Evolutionary conservation across 306 rosid species (phyloP).

Genomic region (Fagus sylvatica): DNA sequence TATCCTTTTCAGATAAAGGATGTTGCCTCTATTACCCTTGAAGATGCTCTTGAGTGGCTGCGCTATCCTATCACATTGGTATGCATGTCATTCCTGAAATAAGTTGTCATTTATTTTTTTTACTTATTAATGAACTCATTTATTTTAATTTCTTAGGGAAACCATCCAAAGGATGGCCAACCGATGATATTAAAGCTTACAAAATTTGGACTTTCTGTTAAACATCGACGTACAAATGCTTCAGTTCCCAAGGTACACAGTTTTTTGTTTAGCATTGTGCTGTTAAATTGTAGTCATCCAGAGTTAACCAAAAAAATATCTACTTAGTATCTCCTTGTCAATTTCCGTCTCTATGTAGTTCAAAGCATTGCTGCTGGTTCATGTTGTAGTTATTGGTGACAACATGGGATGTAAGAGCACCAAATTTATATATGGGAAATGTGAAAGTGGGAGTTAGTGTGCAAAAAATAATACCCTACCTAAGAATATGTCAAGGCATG

Average conservation of each 20-base stretch:
- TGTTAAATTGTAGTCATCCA: background rate
- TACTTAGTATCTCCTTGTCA: background rate
- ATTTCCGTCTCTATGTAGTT: background rate
- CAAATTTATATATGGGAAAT: background rate
- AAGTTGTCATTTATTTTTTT: background rate
- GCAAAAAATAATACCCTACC: background rate
- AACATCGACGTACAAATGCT: conserved; percentile 58
- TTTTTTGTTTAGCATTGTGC: conserved; percentile 7
- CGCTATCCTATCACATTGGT: conserved; percentile 89
- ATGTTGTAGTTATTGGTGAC: background rate
- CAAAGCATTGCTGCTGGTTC: background rate
- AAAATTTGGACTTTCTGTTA: conserved; percentile 57
- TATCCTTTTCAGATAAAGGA: conserved; percentile 68
- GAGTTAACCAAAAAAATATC: background rate
- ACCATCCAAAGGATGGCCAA: conserved; percentile 80
- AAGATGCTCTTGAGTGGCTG: conserved; percentile 63
- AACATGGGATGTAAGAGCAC: background rate
- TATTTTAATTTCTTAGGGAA: conserved; percentile 58
- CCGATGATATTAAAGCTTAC: conserved; percentile 67
- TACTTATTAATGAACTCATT: conserved; percentile 14
- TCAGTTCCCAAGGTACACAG: conserved; percentile 64
- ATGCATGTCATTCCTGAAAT: conserved; percentile 28
- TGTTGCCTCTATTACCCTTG: conserved; percentile 60
- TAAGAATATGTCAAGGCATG: background rate
- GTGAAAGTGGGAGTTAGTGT: background rate